phyloP scores from a whole-genome alignment of 345 rosid species.

The Ricinus communis region DNA sequence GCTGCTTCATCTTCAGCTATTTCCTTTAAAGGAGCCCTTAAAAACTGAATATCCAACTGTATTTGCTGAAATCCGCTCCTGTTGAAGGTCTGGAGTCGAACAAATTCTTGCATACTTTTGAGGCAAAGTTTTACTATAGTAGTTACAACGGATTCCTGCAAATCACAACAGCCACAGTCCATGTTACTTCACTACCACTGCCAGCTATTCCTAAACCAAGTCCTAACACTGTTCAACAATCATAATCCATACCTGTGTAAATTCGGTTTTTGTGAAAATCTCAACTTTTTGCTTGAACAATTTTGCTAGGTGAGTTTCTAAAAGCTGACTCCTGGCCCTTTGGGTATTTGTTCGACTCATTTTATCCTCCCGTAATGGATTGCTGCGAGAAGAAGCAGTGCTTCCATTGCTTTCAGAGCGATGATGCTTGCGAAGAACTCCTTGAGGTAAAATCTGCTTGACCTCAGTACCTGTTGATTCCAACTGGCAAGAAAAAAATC shows the following conservation, averaged over 20 bases:
- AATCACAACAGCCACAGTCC: conserved; percentile 16
- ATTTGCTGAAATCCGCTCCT: conserved; percentile 98
- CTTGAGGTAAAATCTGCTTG: conserved; percentile 83
- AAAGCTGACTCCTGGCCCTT: conserved; percentile 89
- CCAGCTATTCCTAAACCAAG: not conserved
- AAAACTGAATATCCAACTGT: conserved; percentile 91
- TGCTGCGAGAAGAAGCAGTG: conserved; percentile 79
- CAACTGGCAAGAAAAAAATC: conserved; percentile 46
- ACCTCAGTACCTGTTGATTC: conserved; percentile 70
- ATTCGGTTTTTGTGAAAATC: conserved; percentile 92
- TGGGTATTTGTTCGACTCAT: conserved; percentile 67
- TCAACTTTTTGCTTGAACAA: conserved; percentile 97
- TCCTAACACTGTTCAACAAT: conserved; percentile 13
- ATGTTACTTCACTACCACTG: conserved; percentile 17
- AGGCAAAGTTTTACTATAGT: conserved; percentile 76
- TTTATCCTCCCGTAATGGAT: conserved; percentile 77
- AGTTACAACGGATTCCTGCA: conserved; percentile 85
- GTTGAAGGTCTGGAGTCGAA: conserved; percentile 85
- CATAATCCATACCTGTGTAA: conserved; percentile 64
- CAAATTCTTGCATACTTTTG: conserved; percentile 93
- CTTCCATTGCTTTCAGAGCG: conserved; percentile 97
- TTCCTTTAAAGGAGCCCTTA: conserved; percentile 71
- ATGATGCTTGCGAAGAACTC: conserved; percentile 66
- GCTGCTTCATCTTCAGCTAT: conserved; percentile 83
- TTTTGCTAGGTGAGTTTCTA: conserved; percentile 98